A percentile compares a stretch with the other conserved stretches of the same genome.
Conservation (phyloP, 192 early-diverging fungal species). For the Umbelopsis sp. region DNA sequence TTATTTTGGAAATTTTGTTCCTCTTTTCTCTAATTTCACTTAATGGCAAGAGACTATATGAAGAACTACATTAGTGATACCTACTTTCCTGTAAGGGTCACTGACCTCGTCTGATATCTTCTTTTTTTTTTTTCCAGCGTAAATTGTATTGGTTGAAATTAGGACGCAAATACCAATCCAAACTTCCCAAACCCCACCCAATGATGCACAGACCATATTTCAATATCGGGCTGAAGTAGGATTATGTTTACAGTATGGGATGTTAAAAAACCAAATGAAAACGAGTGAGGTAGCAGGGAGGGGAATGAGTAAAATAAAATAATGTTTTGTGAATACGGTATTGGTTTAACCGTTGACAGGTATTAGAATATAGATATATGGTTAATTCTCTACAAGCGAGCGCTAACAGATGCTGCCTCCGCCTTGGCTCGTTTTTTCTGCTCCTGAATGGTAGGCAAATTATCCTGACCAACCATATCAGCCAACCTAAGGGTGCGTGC, state of each 20-base stretch:
- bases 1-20: too few species aligned
- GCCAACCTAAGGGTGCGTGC: conserved; percentile 56
- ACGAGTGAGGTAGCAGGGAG: too few species aligned
- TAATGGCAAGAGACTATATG: too few species aligned
- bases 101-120: neutral
- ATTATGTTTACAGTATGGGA: too few species aligned
- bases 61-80: too few species aligned
- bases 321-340: neutral
- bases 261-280: too few species aligned
- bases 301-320: too few species aligned
- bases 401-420: conserved; percentile 6
- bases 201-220: neutral
- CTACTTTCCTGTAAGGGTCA: neutral
- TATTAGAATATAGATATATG: neutral
- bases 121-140: neutral
- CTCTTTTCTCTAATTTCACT: too few species aligned
- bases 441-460: conserved; percentile 16
- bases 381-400: conserved; percentile 16
- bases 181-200: neutral
- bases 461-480: conserved; percentile 52
- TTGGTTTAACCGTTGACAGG: neutral
- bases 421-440: conserved; percentile 13
- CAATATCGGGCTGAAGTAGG: neutral
- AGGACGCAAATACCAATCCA: conserved; percentile 10
- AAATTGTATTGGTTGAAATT: conserved; percentile 3